These are phyloP conservation scores for Didymella sp. DNA, from an alignment of 2,329 filamentous ascomycete genomes.

Conservation along the genomic window DNA sequence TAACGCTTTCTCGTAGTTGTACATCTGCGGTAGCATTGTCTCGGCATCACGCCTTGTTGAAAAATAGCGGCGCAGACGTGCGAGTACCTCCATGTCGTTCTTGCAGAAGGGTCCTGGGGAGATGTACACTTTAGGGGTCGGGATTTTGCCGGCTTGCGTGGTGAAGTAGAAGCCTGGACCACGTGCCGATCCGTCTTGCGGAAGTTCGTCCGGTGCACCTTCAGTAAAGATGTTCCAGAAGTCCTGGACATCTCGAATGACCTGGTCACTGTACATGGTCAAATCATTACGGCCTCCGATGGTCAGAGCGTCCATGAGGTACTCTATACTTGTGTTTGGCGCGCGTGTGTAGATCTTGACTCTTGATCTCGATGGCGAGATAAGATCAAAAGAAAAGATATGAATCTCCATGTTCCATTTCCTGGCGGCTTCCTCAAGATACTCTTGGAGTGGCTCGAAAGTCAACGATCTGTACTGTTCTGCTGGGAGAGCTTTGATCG, in stretches of 20 bases:
- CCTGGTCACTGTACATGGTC: slow-evolving; percentile 21
- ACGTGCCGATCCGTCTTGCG: slow-evolving; percentile 8
- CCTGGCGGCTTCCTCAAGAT: neutral
- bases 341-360: slow-evolving; percentile 23
- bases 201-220: slow-evolving; percentile 11
- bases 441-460: slow-evolving; percentile 1
- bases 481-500: slow-evolving; percentile 3
- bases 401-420: slow-evolving; percentile 15
- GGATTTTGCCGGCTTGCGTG: slow-evolving; percentile 17
- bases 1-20: slow-evolving; percentile 18
- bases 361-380: slow-evolving; percentile 17
- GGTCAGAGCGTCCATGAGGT: slow-evolving; percentile 22
- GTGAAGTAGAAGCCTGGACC: slow-evolving; percentile 23
- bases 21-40: slow-evolving; percentile 18
- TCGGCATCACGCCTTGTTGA: slow-evolving; percentile 10
- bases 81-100: slow-evolving; percentile 15
- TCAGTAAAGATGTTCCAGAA: slow-evolving; percentile 23
- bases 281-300: slow-evolving; percentile 17
- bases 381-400: slow-evolving; percentile 22
- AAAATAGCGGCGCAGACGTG: slow-evolving; percentile 16
- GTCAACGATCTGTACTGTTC: neutral
- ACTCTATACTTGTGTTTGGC: slow-evolving; percentile 18
- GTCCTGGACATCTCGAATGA: slow-evolving; percentile 17
- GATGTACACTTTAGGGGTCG: slow-evolving; percentile 21
- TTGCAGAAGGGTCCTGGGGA: slow-evolving; percentile 17